Conservation (phyloP, 192 early-diverging fungal species). For the Gamsiella multidivaricata region DNA sequence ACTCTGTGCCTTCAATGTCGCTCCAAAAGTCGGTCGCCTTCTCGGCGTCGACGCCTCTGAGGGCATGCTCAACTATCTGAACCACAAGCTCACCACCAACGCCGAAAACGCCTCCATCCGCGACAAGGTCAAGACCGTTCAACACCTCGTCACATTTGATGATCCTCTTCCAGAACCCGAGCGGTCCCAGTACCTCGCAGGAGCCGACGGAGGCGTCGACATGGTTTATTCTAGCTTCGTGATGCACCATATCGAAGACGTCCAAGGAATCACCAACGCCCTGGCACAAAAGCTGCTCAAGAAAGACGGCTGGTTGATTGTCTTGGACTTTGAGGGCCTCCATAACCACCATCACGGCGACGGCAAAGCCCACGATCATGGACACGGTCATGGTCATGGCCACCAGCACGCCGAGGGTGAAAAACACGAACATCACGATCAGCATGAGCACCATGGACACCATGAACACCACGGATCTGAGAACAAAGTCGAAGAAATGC, state of each 20-base stretch:
- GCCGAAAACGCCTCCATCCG: conserved; percentile 14
- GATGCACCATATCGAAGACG: conserved; percentile 48
- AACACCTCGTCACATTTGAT: conserved; percentile 25
- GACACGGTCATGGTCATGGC: conserved; percentile 5
- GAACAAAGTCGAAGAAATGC: not conserved
- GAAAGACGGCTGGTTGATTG: conserved; percentile 33
- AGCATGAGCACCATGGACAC: not conserved
- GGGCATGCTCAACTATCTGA: conserved; percentile 18
- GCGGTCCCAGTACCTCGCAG: conserved; percentile 2
- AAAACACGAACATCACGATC: conserved; percentile 3
- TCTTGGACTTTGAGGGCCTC: conserved; percentile 7
- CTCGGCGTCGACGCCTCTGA: conserved; percentile 39
- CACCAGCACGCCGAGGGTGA: conserved; percentile 10
- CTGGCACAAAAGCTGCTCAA: conserved; percentile 23
- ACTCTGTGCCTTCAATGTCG: conserved; percentile 12
- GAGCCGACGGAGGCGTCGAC: conserved; percentile 18
- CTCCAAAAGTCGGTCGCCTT: conserved; percentile 11
- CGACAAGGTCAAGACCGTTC: conserved; percentile 30
- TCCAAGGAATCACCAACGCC: conserved; percentile 6
- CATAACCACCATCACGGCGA: conserved; percentile 13
- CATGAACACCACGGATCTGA: not conserved
- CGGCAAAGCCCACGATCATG: not conserved
- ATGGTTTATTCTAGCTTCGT: conserved; percentile 32
- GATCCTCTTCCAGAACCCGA: conserved; percentile 29
- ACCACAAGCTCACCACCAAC: conserved; percentile 24